phyloP scores from a whole-genome alignment of 352 stramenopile species.

The Albugo candida region DNA sequence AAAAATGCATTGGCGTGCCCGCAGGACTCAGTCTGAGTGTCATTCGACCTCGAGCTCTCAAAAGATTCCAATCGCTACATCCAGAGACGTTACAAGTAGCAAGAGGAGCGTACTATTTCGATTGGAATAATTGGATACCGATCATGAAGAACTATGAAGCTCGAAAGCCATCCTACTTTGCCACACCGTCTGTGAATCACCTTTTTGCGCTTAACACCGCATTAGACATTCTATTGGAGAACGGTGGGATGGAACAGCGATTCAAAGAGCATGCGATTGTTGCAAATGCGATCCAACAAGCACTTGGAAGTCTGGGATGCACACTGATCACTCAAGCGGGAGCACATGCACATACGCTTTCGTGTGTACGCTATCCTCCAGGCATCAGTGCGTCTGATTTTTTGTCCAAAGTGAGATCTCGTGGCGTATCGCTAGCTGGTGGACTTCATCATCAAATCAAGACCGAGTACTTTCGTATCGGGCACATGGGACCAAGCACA shows the following conservation, averaged over 20 bases:
- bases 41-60: slow-evolving; percentile 39
- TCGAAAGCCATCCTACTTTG: slow-evolving; percentile 54
- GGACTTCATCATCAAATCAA: slow-evolving; percentile 67
- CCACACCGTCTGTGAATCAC: slow-evolving; percentile 60
- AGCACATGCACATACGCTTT: slow-evolving; percentile 43
- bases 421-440: slow-evolving; percentile 48
- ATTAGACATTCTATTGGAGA: slow-evolving; percentile 44
- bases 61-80: slow-evolving; percentile 34
- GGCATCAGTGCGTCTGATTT: slow-evolving; percentile 45
- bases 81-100: slow-evolving; percentile 1
- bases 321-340: slow-evolving; percentile 29
- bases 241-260: slow-evolving; percentile 57
- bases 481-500: slow-evolving; percentile 65
- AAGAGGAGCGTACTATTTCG: slow-evolving; percentile 36
- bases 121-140: slow-evolving; percentile 62
- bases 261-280: slow-evolving; percentile 46
- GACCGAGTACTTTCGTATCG: slow-evolving; percentile 71
- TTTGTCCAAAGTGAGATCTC: slow-evolving; percentile 45
- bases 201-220: slow-evolving; percentile 48
- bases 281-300: slow-evolving; percentile 37
- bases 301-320: slow-evolving; percentile 39
- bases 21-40: slow-evolving; percentile 44
- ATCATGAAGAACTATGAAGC: slow-evolving; percentile 77
- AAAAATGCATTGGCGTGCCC: slow-evolving; percentile 59
- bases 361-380: slow-evolving; percentile 47